These are phyloP conservation scores for Magnolia changhungtana DNA, from an alignment of 164 flowering plant genomes.

Conservation along the genomic window DNA sequence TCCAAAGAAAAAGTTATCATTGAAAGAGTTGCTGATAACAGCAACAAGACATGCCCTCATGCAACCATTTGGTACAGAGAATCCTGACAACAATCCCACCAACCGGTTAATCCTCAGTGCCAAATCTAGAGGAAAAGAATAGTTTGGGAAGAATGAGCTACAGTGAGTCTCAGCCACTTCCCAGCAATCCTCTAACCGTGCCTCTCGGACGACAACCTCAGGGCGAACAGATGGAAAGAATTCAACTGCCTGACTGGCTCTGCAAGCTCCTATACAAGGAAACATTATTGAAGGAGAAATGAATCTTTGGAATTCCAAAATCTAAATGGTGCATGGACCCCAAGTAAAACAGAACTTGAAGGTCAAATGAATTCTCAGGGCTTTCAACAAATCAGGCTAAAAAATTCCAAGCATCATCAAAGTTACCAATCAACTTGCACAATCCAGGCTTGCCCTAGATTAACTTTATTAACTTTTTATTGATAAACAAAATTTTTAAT, in stretches of 20 bases:
- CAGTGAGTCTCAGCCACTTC: slow-evolving; percentile 99
- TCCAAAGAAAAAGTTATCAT: slow-evolving; percentile 45
- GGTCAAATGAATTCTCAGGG: not conserved
- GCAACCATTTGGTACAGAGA: slow-evolving; percentile 73
- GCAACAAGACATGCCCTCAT: slow-evolving; percentile 82
- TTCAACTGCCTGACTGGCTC: slow-evolving; percentile 80
- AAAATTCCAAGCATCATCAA: not conserved
- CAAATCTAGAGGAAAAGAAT: slow-evolving; percentile 82
- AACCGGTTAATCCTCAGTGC: slow-evolving; percentile 71
- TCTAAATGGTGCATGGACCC: not conserved
- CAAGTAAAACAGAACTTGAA: not conserved
- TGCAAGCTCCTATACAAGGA: slow-evolving; percentile 45
- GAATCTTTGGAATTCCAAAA: too few species aligned
- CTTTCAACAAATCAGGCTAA: not conserved
- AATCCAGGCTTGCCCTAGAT: too few species aligned
- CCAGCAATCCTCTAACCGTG: slow-evolving; percentile 96
- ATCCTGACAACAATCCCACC: slow-evolving; percentile 65
- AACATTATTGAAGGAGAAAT: not conserved
- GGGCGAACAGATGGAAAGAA: slow-evolving; percentile 71
- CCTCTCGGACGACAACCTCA: slow-evolving; percentile 85
- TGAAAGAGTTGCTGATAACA: slow-evolving; percentile 46
- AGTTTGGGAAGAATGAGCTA: slow-evolving; percentile 91
- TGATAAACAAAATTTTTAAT: too few species aligned
- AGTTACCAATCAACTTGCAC: too few species aligned
- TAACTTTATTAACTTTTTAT: too few species aligned